These are phyloP conservation scores for Colletotrichum kahawae DNA, from an alignment of 2,329 filamentous ascomycete genomes.

Conservation along the genomic window DNA sequence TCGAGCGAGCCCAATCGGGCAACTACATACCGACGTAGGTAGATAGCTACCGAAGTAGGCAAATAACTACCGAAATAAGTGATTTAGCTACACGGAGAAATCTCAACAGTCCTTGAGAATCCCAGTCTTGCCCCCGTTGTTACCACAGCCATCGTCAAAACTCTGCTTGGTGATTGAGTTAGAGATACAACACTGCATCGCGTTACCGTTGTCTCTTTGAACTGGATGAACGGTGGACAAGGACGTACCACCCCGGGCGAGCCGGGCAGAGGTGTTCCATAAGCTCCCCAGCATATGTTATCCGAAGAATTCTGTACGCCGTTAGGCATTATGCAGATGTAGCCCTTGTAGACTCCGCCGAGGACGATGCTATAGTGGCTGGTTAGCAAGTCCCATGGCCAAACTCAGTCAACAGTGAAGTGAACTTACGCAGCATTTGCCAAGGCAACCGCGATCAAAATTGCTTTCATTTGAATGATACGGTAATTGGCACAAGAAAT, in stretches of 20 bases:
- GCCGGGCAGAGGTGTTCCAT: neutral
- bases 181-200: neutral
- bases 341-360: neutral
- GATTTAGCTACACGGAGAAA: neutral
- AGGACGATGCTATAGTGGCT: neutral
- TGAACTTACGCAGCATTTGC: neutral
- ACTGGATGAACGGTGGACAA: neutral
- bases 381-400: neutral
- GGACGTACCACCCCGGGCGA: neutral
- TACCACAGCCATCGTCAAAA: neutral
- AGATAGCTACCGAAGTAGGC: neutral
- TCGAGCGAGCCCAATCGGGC: neutral
- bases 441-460: neutral
- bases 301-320: neutral
- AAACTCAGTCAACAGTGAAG: neutral
- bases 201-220: neutral
- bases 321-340: neutral
- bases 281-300: neutral
- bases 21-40: neutral
- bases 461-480: neutral
- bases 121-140: neutral
- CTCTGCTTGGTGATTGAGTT: neutral
- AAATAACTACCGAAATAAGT: neutral
- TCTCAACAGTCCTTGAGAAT: neutral
- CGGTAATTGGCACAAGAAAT: no score